Base-by-base conservation (phyloP, 108 stramenopile species). In the Stephanodiscus minutulus region DNA sequence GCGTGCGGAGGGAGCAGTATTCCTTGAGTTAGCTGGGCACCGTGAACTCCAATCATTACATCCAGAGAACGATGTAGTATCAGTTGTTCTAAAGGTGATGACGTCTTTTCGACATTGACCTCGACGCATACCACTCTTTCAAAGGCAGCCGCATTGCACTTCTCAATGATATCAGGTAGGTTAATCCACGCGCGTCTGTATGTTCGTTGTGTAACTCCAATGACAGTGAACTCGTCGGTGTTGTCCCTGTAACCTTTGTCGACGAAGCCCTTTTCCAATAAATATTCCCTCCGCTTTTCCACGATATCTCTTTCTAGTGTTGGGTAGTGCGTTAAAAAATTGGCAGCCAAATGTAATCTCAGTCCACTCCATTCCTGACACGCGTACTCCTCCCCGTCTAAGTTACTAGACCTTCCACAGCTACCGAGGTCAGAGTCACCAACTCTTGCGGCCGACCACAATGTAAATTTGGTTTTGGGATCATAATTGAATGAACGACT, bases 41-140 rank as follows among this genome's bases (percentile, higher is more conserved):
- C 80, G 66, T 85, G 84, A 44, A 85, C 76, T 44, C 84, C 84
- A 63, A 86, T 85, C 48, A 86, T 28, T n/a, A 52, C 86, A 55
- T 86, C 78, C n/a, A 86, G 61, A 18, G 77, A 66, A 3, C 72
- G 81, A 66, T 86, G 86, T 3, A 79, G 81, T 7, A 84, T 28
- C 15, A 84, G 47, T 66, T 86, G 86, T 27, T 83, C 73, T 43
- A 48, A 71, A 24, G 70, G 78, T 33, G 61, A 47, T 9, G 54
- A 52, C 29, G 66, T 82, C 21, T 76, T 62, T 37, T 86, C 83
- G 8, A 86, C 77, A 60, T 86, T 86, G 12, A 86, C 77, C 49
- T 83, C 83, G 0, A 80, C 43, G 55, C 81, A 86, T 24, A 73
- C 46, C 28, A 82, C 82, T 54, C 71, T 66, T 17, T 70, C 31